phyloP scores from a whole-genome alignment of 2,329 filamentous ascomycete species.

The Scedosporium dehoogii region DNA sequence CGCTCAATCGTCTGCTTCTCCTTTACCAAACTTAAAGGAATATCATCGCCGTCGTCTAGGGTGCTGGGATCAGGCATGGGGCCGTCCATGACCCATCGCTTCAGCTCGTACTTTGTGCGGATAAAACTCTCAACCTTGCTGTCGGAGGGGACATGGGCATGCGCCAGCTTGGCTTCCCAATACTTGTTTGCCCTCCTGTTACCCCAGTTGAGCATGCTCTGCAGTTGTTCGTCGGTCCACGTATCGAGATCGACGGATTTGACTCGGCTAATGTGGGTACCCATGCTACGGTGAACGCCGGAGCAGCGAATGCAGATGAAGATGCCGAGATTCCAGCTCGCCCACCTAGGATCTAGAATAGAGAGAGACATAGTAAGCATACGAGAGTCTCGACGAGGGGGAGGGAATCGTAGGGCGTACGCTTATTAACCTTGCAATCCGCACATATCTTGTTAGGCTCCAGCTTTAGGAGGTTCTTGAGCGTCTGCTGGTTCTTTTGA shows the following conservation, averaged over 20 bases:
- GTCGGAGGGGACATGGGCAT: conserved; percentile 88
- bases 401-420: conserved; percentile 38
- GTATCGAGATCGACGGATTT: conserved; percentile 97
- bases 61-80: conserved; percentile 86
- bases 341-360: conserved; percentile 82
- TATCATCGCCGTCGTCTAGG: conserved; percentile 82
- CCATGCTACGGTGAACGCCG: conserved; percentile 97
- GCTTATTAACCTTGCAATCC: conserved; percentile 98
- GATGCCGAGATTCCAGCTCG: conserved; percentile 95
- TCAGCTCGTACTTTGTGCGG: conserved; percentile 96
- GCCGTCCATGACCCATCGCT: conserved; percentile 99
- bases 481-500: conserved; percentile 84
- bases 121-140: conserved; percentile 99
- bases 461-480: conserved; percentile 90
- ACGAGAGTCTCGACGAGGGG: neutral
- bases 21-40: conserved; percentile 51
- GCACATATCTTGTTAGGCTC: conserved; percentile 95
- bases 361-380: neutral
- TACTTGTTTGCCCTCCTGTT: conserved; percentile 97
- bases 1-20: conserved; percentile 56
- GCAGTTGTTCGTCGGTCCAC: conserved; percentile 96
- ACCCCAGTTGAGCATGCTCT: conserved; percentile 90
- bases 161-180: conserved; percentile 90
- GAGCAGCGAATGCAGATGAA: conserved; percentile 98
- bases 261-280: conserved; percentile 94